Conservation (phyloP, 1,284 basidiomycete species). For the Cerrena zonata region DNA sequence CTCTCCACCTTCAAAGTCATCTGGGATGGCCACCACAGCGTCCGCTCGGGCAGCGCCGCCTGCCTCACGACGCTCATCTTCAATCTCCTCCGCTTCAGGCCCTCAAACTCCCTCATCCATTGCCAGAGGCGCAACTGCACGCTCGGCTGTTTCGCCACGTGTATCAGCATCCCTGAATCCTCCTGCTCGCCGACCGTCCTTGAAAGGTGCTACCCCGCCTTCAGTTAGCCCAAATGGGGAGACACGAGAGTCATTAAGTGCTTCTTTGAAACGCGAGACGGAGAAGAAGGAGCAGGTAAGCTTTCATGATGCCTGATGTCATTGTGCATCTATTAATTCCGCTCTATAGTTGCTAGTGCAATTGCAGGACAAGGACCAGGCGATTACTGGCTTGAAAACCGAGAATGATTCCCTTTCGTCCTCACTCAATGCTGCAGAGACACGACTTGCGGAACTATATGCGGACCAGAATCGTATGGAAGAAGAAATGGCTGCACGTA, state of each 20-base stretch:
- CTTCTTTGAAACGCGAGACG: slow-evolving; percentile 65
- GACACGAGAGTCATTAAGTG: slow-evolving; percentile 48
- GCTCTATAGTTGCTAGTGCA: slow-evolving; percentile 59
- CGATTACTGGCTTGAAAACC: slow-evolving; percentile 49
- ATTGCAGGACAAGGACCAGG: slow-evolving; percentile 71
- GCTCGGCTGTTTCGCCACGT: slow-evolving; percentile 32
- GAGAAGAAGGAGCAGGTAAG: slow-evolving; percentile 74
- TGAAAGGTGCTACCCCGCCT: slow-evolving; percentile 37
- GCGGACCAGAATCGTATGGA: slow-evolving; percentile 73
- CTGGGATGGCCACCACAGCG: slow-evolving; percentile 27
- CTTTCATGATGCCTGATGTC: slow-evolving; percentile 10
- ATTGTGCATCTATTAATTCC: slow-evolving; percentile 11
- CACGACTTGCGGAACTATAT: slow-evolving; percentile 68
- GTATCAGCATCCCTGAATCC: slow-evolving; percentile 29
- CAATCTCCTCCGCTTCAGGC: slow-evolving; percentile 17
- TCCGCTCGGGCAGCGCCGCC: slow-evolving; percentile 38
- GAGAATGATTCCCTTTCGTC: slow-evolving; percentile 63
- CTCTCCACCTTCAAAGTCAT: neutral
- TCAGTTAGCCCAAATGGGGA: slow-evolving; percentile 28
- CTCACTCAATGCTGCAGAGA: slow-evolving; percentile 60
- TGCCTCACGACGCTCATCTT: slow-evolving; percentile 36
- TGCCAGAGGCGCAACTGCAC: slow-evolving; percentile 34
- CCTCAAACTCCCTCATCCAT: slow-evolving; percentile 25
- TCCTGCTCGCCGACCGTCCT: slow-evolving; percentile 42
- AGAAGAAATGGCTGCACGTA: slow-evolving; percentile 67